Conservation (phyloP, 2,329 filamentous ascomycete genomes). For the Xylariaceae sp. region DNA sequence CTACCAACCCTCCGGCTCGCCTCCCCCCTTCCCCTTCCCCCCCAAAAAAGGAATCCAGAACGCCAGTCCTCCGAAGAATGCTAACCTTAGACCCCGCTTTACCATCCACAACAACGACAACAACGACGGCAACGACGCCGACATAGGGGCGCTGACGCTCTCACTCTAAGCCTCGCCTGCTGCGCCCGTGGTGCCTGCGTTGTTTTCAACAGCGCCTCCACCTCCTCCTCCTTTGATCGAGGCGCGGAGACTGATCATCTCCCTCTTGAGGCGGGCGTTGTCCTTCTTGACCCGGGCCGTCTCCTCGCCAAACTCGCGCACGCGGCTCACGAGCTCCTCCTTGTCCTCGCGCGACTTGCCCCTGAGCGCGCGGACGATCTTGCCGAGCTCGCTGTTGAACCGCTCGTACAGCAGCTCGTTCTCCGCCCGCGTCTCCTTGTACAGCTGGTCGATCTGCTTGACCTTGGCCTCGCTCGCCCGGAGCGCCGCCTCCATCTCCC, state of each 20-base stretch:
- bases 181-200: neutral
- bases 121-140: conserved; percentile 14
- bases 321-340: conserved; percentile 65
- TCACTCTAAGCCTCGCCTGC: conserved; percentile 27
- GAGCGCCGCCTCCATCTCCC: conserved; percentile 66
- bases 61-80: conserved; percentile 17
- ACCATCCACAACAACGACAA: conserved; percentile 7
- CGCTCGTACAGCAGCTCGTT: conserved; percentile 89
- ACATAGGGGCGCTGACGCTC: too few relatives aligned
- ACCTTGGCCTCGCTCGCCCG: conserved; percentile 71
- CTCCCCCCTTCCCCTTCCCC: too few relatives aligned
- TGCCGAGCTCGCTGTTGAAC: conserved; percentile 85
- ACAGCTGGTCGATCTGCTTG: conserved; percentile 79
- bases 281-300: conserved; percentile 74
- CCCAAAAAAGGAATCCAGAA: conserved; percentile 17
- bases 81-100: conserved; percentile 7
- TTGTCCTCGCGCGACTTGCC: conserved; percentile 70
- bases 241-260: conserved; percentile 66
- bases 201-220: neutral
- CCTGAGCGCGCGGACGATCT: conserved; percentile 71
- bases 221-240: conserved; percentile 41
- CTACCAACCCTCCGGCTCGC: too few relatives aligned
- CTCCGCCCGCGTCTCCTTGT: conserved; percentile 80
- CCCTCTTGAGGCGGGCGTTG: conserved; percentile 74
- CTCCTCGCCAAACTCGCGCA: conserved; percentile 74